phyloP scores from a whole-genome alignment of 1,284 basidiomycete species.

The Austroboletus niveus region DNA sequence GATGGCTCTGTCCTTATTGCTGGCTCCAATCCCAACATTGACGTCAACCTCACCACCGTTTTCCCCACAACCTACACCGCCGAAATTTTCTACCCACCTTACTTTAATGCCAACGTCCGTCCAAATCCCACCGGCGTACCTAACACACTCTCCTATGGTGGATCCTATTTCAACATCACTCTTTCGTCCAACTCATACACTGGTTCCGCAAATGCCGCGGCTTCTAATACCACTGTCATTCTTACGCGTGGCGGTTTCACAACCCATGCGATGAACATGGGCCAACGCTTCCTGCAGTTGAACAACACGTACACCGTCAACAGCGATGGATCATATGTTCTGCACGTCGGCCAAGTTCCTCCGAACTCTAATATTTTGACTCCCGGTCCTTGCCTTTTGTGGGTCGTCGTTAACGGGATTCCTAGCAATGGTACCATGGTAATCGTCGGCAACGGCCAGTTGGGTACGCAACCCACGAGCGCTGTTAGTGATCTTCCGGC shows the following conservation, averaged over 20 bases:
- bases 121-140: slow-evolving; percentile 77
- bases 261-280: slow-evolving; percentile 96
- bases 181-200: slow-evolving; percentile 61
- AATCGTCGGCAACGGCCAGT: slow-evolving; percentile 74
- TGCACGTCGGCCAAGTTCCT: slow-evolving; percentile 79
- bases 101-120: slow-evolving; percentile 74
- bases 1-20: slow-evolving; percentile 87
- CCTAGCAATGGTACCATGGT: slow-evolving; percentile 77
- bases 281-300: slow-evolving; percentile 74
- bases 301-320: slow-evolving; percentile 83
- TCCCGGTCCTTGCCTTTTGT: slow-evolving; percentile 83
- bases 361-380: slow-evolving; percentile 83
- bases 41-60: slow-evolving; percentile 64
- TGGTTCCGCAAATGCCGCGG: slow-evolving; percentile 68
- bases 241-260: slow-evolving; percentile 89
- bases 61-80: slow-evolving; percentile 87
- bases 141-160: slow-evolving; percentile 77
- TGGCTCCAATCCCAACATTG: slow-evolving; percentile 92
- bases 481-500: slow-evolving; percentile 51
- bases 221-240: slow-evolving; percentile 76
- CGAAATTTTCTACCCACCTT: slow-evolving; percentile 85
- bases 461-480: slow-evolving; percentile 62
- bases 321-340: slow-evolving; percentile 65
- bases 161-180: slow-evolving; percentile 68
- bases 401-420: slow-evolving; percentile 79